phyloP scores from a whole-genome alignment of 2,329 filamentous ascomycete genomes.

The Penicillium sp. region DNA sequence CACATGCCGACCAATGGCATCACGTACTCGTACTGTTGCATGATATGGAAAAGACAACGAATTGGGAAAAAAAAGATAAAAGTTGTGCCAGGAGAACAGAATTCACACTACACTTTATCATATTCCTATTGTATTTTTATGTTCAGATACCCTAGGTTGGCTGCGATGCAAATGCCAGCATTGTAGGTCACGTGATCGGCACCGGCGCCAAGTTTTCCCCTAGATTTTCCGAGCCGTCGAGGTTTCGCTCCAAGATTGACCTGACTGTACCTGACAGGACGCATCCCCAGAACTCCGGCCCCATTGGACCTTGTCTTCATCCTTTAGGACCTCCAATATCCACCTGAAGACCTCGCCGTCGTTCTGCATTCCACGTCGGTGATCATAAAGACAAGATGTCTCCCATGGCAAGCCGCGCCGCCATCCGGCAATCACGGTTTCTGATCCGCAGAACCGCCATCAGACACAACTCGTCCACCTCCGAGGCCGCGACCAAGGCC shows the following conservation, averaged over 20 bases:
- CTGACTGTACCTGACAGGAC: slow-evolving; percentile 28
- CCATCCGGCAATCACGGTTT: slow-evolving; percentile 46
- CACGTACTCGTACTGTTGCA: not conserved
- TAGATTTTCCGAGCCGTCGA: slow-evolving; percentile 41
- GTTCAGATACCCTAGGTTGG: too few species aligned
- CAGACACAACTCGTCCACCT: slow-evolving; percentile 46
- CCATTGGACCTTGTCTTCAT: slow-evolving; percentile 39
- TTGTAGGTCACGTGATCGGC: slow-evolving; percentile 7
- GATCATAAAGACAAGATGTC: slow-evolving; percentile 34
- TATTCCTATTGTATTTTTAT: too few species aligned
- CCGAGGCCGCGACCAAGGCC: slow-evolving; percentile 44
- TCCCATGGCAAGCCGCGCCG: slow-evolving; percentile 40
- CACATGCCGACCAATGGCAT: not conserved
- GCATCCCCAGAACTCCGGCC: slow-evolving; percentile 25
- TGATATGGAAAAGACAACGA: too few species aligned
- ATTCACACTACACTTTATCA: too few species aligned
- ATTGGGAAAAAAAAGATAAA: too few species aligned
- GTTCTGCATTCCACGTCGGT: slow-evolving; percentile 23
- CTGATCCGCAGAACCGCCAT: slow-evolving; percentile 43
- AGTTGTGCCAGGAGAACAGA: not conserved
- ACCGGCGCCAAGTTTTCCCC: slow-evolving; percentile 25
- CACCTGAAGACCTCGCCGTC: slow-evolving; percentile 24
- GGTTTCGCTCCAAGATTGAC: slow-evolving; percentile 20
- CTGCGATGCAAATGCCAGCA: not conserved
- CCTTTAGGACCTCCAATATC: slow-evolving; percentile 24